These are phyloP conservation scores for Lathyrus tuberosus DNA, from an alignment of 306 rosid species.

Conservation along the genomic window DNA sequence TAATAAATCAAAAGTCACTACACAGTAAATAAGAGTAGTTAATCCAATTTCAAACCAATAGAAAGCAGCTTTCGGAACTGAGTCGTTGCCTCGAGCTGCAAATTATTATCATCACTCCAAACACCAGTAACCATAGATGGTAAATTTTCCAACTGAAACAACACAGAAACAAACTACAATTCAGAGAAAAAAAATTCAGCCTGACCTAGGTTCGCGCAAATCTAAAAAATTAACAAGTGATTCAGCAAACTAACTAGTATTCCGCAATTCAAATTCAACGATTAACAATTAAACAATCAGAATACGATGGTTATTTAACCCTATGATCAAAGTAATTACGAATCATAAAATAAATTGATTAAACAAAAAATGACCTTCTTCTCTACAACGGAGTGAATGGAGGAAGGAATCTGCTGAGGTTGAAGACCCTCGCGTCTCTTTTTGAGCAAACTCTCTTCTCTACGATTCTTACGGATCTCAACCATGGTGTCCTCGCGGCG, in stretches of 20 bases:
- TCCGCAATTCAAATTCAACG: background rate
- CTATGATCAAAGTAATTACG: background rate
- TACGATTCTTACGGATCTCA: slow-evolving; percentile 94
- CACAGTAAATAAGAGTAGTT: background rate
- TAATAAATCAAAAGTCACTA: background rate
- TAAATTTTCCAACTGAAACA: slow-evolving; percentile 84
- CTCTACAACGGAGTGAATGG: slow-evolving; percentile 44
- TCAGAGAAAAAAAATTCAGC: background rate
- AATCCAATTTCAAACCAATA: slow-evolving; percentile 62
- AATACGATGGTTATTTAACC: background rate
- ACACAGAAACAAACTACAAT: background rate
- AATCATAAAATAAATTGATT: background rate
- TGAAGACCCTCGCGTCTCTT: slow-evolving; percentile 95
- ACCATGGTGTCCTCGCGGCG: slow-evolving; percentile 96
- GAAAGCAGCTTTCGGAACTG: slow-evolving; percentile 96
- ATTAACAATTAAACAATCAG: slow-evolving; percentile 17
- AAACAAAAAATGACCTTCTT: slow-evolving; percentile 44
- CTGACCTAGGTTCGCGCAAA: background rate
- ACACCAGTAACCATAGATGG: slow-evolving; percentile 94
- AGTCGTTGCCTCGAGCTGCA: slow-evolving; percentile 93
- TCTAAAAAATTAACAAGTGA: slow-evolving; percentile 5
- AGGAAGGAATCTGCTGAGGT: slow-evolving; percentile 56
- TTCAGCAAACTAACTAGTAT: background rate
- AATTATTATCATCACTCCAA: slow-evolving; percentile 69
- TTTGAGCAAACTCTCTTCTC: slow-evolving; percentile 94